phyloP scores from a whole-genome alignment of 352 stramenopile genomes.

The Phytophthora litchii region DNA sequence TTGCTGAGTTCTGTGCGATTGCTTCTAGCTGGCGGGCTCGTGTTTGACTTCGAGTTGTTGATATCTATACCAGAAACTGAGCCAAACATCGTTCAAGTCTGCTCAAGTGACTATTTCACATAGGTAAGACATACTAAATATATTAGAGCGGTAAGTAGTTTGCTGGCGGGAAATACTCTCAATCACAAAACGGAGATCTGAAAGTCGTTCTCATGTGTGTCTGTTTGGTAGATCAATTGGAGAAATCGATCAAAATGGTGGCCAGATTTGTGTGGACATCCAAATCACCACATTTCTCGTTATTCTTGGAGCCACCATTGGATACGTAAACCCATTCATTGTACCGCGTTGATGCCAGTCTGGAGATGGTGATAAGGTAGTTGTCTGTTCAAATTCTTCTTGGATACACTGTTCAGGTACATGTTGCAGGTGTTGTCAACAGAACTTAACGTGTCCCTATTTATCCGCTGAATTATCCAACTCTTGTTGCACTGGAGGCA shows the following conservation, averaged over 20 bases:
- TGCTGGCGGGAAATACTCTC: neutral
- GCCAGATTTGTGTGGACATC: too few relatives aligned
- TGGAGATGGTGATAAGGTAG: neutral
- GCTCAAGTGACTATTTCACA: neutral
- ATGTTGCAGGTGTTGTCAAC: neutral
- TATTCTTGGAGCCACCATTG: neutral
- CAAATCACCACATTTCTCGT: slow-evolving; percentile 1
- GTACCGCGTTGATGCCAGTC: neutral
- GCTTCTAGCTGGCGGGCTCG: neutral
- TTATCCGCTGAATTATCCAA: neutral
- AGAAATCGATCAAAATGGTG: too few relatives aligned
- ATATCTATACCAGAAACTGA: neutral
- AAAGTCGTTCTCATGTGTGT: slow-evolving; percentile 2
- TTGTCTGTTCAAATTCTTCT: neutral
- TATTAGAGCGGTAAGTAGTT: neutral
- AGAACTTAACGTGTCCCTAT: neutral
- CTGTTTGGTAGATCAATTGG: neutral
- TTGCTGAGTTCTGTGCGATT: neutral
- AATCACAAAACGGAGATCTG: slow-evolving; percentile 3
- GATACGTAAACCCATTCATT: neutral
- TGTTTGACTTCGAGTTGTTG: neutral
- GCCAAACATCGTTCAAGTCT: too few relatives aligned
- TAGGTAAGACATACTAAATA: neutral
- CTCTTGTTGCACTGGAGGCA: neutral
- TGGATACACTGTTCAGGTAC: neutral